Evolutionary conservation across 2,329 filamentous ascomycete species (phyloP).

Genomic region (Hypoxylon sp.): DNA sequence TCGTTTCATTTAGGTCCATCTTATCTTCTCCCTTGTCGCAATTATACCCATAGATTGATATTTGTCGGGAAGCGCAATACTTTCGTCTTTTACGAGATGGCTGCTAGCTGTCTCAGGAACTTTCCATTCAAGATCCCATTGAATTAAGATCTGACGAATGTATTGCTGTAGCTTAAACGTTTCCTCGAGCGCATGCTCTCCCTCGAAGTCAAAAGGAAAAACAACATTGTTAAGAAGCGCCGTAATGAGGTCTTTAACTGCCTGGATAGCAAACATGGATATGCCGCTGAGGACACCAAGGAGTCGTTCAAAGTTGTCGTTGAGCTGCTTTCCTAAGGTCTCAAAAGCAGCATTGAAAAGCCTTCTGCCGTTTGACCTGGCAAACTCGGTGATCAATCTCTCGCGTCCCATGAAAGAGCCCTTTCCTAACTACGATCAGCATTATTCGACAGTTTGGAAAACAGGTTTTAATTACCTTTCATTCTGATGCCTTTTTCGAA

Average conservation of each 20-base stretch:
- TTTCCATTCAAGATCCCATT: constrained; percentile 10
- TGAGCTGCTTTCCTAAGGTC: not conserved
- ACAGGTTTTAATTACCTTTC: not conserved
- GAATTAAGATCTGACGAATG: not conserved
- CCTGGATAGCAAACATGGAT: not conserved
- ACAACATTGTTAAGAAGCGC: constrained; percentile 3
- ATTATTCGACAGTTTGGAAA: not conserved
- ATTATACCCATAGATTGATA: not conserved
- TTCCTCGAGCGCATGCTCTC: not conserved
- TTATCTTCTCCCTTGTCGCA: not conserved
- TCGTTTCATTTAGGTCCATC: not conserved
- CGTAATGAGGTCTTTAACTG: not conserved
- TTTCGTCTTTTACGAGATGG: not conserved
- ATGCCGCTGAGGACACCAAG: not conserved
- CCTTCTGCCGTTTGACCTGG: not conserved
- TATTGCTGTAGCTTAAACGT: not conserved
- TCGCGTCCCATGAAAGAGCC: constrained; percentile 1
- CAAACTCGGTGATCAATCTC: not conserved
- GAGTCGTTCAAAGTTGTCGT: not conserved
- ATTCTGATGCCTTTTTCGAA: not conserved
- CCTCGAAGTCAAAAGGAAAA: not conserved
- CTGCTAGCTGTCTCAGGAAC: not conserved
- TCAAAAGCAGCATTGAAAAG: not conserved
- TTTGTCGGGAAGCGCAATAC: not conserved
- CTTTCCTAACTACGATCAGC: not conserved